Conservation (phyloP, 2,329 filamentous ascomycete genomes). For the Colletotrichum sp. region DNA sequence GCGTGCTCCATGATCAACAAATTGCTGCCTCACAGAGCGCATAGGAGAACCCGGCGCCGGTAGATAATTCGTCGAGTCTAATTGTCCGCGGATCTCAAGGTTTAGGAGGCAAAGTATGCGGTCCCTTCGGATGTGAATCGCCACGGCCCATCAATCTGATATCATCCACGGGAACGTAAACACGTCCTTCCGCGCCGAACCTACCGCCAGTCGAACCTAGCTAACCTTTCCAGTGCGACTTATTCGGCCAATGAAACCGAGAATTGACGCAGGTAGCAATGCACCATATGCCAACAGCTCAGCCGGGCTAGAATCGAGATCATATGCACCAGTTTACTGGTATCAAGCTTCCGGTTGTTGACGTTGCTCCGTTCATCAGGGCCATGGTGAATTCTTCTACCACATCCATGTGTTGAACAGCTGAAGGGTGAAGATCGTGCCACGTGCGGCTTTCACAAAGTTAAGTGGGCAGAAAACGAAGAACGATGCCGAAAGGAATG, state of each 20-base stretch:
- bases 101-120: background rate
- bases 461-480: background rate
- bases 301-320: background rate
- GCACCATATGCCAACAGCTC: background rate
- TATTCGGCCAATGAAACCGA: background rate
- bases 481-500: background rate
- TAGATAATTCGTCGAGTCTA: background rate
- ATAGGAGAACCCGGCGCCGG: background rate
- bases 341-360: background rate
- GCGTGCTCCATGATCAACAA: background rate
- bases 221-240: background rate
- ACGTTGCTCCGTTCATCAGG: background rate
- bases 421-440: background rate
- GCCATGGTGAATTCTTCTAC: background rate
- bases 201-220: background rate
- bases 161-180: background rate
- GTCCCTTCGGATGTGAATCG: background rate
- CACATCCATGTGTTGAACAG: background rate
- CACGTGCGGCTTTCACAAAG: background rate
- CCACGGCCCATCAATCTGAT: background rate
- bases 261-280: background rate
- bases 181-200: background rate
- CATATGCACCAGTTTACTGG: background rate
- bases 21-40: background rate
- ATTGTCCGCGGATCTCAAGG: background rate